Base-by-base conservation (phyloP, 805 yeast species). In the Candida oleophila region DNA sequence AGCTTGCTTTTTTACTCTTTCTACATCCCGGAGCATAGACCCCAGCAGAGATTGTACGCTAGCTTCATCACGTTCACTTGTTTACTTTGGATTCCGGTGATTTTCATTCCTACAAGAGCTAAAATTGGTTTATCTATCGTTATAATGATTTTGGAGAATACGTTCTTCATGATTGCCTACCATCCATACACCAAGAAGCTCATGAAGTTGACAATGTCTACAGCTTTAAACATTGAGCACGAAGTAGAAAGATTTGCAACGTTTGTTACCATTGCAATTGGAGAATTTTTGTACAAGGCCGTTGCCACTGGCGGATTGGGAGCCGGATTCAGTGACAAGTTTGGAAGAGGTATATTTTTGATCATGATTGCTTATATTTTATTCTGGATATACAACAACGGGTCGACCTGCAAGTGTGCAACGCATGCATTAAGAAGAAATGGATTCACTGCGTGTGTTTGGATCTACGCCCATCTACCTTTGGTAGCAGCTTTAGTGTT, bases 191-290 rank as follows among this genome's bases (percentile, higher is more conserved):
- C 57, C 36, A 75, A 55, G n/a, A 56, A 52, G 5, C 45, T 50
- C 48, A 43, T 56, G 32, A 61, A 53, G 22, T 55, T 55, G 51
- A 65, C 52, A 18, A 53, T 48, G 34, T 60, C 61, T 15, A 57
- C 66, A 0, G 87, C 87, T 1, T 57, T 82, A 49, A 81, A 81
- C 55, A 78, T 83, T 46, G 87, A 82, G 52, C 87, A 83, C 55
- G 86, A 82, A 56, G 83, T 80, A 21, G 88, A 83, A 55, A 60
- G 88, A 46, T 72, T 69, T 54, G 71, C 77, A 2, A 79, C 82
- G 0, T 83, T 83, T 55, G 81, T 71, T 45, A 74, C 82, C 51
- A 82, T 83, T 60, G 86, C 85, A 3, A 71, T 83, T 50, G 88
- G 88, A 33, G 87, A 82, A 51, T 82, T 80, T 51, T 61, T 82